Conservation (phyloP, 805 yeast species). For the Saccharomycopsis olivae region DNA sequence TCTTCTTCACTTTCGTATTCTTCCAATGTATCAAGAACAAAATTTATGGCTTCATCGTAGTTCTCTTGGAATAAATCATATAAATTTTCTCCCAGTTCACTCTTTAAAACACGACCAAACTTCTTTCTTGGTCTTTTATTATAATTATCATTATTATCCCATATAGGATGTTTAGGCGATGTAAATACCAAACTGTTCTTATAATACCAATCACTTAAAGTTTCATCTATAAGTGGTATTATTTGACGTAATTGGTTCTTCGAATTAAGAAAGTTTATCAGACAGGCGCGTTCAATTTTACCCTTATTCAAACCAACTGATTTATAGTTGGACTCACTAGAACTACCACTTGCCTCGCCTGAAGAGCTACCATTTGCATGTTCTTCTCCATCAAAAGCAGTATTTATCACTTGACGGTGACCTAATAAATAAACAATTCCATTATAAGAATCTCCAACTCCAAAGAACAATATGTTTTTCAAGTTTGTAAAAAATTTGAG, state of each 20-base stretch:
- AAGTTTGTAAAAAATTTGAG: slow-evolving; percentile 59
- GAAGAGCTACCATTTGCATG: background rate
- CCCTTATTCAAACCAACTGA: slow-evolving; percentile 8
- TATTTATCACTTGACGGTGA: slow-evolving; percentile 37
- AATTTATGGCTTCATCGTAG: slow-evolving; percentile 79
- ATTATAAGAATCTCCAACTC: slow-evolving; percentile 82
- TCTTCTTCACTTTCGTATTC: slow-evolving; percentile 32
- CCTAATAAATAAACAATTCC: slow-evolving; percentile 83
- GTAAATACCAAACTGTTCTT: slow-evolving; percentile 78
- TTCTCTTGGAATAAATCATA: slow-evolving; percentile 71
- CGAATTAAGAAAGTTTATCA: slow-evolving; percentile 15
- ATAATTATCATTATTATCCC: slow-evolving; percentile 47
- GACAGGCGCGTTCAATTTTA: slow-evolving; percentile 14
- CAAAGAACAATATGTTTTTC: slow-evolving; percentile 65
- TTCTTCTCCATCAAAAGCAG: slow-evolving; percentile 9
- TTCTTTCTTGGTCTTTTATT: slow-evolving; percentile 76
- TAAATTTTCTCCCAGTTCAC: slow-evolving; percentile 58
- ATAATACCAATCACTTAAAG: slow-evolving; percentile 85
- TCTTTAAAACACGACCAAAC: slow-evolving; percentile 77
- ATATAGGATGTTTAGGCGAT: slow-evolving; percentile 61
- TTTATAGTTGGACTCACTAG: background rate
- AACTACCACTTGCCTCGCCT: background rate
- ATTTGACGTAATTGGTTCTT: slow-evolving; percentile 45
- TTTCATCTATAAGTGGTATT: slow-evolving; percentile 82
- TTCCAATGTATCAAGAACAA: slow-evolving; percentile 68